Base-by-base conservation (phyloP, 768 basidiomycete genomes). In the Clathrus columnatus region DNA sequence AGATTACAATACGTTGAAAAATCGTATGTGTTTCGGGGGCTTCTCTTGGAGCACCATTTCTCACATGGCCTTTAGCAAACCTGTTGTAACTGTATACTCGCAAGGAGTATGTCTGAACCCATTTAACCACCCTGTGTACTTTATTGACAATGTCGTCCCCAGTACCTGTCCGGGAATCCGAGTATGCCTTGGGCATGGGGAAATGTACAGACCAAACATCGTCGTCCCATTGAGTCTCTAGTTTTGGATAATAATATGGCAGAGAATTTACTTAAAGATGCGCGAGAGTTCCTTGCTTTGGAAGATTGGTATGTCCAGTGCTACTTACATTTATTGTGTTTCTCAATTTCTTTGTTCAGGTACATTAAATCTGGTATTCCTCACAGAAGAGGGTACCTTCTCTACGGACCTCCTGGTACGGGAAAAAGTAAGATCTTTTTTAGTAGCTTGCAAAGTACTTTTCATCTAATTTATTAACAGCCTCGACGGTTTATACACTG, bases 381-480 rank as follows among this genome's bases (percentile, higher is more conserved):
- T 1, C 75, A 82, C 59, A 70, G 77, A 7, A 68, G 81, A 24
- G 82, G 82, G 0, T 82, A 80, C 57, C 67, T 82, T 17, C 66
- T 83, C 5, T 69, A 79, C 63, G 82, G 82, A 0, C 79, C 78
- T 18, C 80, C 81, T n/a, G 81, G 81, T 17, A 81, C 78, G 5
- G 81, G 81, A 6, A 83, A 82, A 66, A 81, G 78, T 80, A 44
- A 18, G 56, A 51, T 14, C 18, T 4, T 55, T 20, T n/a, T 7
- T 27, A 1, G 11, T 29, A 44, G 21, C 11, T 18, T 24, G 17
- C 7, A 17, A 11, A 24, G 28, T 17, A 29, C 27, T 36, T n/a
- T 6, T 27, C 28, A 20, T 20, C 20, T 26, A n/a, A n/a, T n/a
- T n/a, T n/a, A n/a, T n/a, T n/a, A n/a, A n/a, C n/a, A 57, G 56